Evolutionary conservation across 2,329 filamentous ascomycete genomes (phyloP).

Genomic region (Diaporthe citrichinensis): DNA sequence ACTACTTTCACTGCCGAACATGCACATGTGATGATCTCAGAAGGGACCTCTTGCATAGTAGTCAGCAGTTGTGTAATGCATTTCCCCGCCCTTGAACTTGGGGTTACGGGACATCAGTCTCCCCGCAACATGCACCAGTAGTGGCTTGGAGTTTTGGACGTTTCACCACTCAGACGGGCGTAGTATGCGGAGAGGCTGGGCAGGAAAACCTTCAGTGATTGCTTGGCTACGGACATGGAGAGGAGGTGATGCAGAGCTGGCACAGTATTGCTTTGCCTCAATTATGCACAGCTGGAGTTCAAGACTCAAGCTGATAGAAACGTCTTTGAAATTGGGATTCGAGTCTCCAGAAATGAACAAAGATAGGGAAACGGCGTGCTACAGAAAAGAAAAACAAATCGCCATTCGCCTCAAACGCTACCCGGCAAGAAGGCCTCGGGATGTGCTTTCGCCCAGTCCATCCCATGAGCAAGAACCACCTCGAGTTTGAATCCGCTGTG

Average conservation of each 20-base stretch:
- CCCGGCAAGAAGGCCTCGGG: constrained; percentile 35
- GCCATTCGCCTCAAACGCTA: background rate
- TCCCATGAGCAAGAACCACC: constrained; percentile 66
- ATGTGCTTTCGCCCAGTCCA: constrained; percentile 57
- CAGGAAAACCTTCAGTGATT: background rate
- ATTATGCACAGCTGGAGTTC: too few species aligned
- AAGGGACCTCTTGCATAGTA: background rate
- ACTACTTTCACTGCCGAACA: constrained; percentile 35
- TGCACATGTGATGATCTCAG: constrained; percentile 27
- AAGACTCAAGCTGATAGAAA: too few species aligned
- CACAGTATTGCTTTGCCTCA: background rate
- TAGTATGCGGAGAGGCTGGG: constrained; percentile 7
- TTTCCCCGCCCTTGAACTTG: constrained; percentile 14
- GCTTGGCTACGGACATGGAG: background rate
- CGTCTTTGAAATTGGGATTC: too few species aligned
- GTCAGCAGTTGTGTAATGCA: constrained; percentile 3
- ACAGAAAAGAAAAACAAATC: background rate
- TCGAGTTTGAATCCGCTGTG: constrained; percentile 55
- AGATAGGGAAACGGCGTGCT: background rate
- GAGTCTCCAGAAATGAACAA: background rate
- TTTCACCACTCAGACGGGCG: background rate
- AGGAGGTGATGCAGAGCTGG: background rate
- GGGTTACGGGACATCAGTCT: constrained; percentile 23
- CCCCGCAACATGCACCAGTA: background rate
- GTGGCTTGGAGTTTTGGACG: constrained; percentile 5